Conservation (phyloP, 768 basidiomycete species). For the Macrolepiota albuminosa region DNA sequence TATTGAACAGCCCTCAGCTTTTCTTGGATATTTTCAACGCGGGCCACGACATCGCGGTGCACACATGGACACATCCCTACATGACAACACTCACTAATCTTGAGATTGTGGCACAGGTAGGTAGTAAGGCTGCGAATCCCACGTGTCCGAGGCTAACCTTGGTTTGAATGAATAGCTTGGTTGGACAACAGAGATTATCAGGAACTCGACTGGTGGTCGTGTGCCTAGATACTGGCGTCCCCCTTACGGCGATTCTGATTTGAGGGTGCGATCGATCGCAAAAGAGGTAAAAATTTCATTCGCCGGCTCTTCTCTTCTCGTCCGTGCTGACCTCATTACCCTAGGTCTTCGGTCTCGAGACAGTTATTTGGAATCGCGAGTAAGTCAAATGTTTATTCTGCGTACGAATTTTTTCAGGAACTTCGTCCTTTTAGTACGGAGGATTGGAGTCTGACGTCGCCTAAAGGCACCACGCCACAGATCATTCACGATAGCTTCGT, state of each 20-base stretch:
- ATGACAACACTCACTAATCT: constrained; percentile 76
- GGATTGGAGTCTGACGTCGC: constrained; percentile 64
- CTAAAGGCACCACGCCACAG: constrained; percentile 36
- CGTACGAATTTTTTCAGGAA: background rate
- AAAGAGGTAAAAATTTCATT: constrained; percentile 44
- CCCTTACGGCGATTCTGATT: constrained; percentile 82
- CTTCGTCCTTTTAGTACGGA: constrained; percentile 40
- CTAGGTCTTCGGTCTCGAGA: constrained; percentile 68
- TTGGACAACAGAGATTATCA: constrained; percentile 76
- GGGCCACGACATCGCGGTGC: constrained; percentile 45
- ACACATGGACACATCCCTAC: constrained; percentile 73
- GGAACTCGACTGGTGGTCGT: constrained; percentile 75
- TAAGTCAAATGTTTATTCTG: constrained; percentile 25
- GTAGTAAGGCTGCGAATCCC: background rate
- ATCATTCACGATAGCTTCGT: constrained; percentile 46
- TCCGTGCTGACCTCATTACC: background rate
- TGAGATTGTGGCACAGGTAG: constrained; percentile 61
- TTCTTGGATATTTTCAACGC: constrained; percentile 51
- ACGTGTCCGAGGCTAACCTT: background rate
- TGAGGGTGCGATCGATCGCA: constrained; percentile 81
- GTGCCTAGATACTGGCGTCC: constrained; percentile 78
- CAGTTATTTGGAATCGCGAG: constrained; percentile 93
- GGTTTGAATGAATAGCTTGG: constrained; percentile 48
- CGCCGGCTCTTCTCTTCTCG: background rate
- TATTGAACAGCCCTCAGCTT: constrained; percentile 48